These are phyloP conservation scores for Globisporangium yorkense DNA, from an alignment of 352 stramenopile species.

Conservation along the genomic window DNA sequence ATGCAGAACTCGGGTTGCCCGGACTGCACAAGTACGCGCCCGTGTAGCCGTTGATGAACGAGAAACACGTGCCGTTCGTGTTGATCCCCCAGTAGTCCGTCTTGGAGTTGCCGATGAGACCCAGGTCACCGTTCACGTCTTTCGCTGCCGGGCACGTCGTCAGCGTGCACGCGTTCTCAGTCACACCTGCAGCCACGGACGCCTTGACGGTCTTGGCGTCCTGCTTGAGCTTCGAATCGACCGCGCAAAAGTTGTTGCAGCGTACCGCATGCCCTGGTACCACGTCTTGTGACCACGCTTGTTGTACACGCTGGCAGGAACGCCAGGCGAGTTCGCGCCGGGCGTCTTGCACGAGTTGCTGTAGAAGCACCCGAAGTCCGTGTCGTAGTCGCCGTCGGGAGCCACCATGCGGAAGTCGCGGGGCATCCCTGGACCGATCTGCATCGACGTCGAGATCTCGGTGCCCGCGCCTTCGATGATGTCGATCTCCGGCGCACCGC, in stretches of 20 bases:
- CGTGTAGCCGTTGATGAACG: slow-evolving; percentile 50
- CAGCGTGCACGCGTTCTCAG: slow-evolving; percentile 25
- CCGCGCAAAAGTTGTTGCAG: slow-evolving; percentile 50
- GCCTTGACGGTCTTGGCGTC: slow-evolving; percentile 30
- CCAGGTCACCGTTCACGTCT: slow-evolving; percentile 45
- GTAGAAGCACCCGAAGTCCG: slow-evolving; percentile 5
- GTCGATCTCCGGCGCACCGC: slow-evolving; percentile 95
- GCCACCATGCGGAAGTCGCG: slow-evolving; percentile 27
- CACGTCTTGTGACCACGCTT: slow-evolving; percentile 53
- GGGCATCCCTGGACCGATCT: slow-evolving; percentile 77
- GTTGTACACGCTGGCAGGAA: slow-evolving; percentile 35
- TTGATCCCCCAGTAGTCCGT: slow-evolving; percentile 51
- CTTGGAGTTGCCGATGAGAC: slow-evolving; percentile 21
- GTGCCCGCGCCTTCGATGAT: slow-evolving; percentile 87
- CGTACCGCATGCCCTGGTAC: slow-evolving; percentile 63
- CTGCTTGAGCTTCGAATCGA: slow-evolving; percentile 18
- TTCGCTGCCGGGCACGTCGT: slow-evolving; percentile 36
- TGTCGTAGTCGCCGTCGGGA: too few species aligned
- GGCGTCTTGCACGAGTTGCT: slow-evolving; percentile 22
- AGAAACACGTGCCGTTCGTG: slow-evolving; percentile 54
- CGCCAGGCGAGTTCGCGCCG: slow-evolving; percentile 35
- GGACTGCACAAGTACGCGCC: slow-evolving; percentile 52
- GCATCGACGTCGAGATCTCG: slow-evolving; percentile 87
- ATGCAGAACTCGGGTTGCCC: slow-evolving; percentile 33
- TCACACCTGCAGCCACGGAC: slow-evolving; percentile 20